Evolutionary conservation across 2,329 filamentous ascomycete species (phyloP), one percentile per base, ranked within the genome.

Genomic region (Calonectria pseudoturangicola): DNA sequence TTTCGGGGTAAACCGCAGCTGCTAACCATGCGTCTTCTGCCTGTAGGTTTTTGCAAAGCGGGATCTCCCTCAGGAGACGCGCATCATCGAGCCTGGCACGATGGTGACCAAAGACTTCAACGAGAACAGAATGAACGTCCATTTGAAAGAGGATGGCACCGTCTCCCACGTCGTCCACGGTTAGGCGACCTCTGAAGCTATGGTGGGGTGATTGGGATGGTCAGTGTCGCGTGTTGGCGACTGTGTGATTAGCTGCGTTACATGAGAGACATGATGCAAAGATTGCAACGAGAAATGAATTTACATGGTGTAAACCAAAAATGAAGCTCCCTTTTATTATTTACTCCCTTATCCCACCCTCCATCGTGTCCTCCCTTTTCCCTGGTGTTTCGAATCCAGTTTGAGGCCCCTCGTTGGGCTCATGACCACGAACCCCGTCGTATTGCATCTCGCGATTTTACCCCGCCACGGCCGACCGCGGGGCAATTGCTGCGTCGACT

Each of bases 101-200:
- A 89, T 91, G 83, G 87, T 91, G 27, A 92, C 91, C 68, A 90
- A 86, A 82, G 91, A 93, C 78, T 88, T 88, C 79, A 82, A 84
- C 1, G 84, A 87, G 62, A 83, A 88, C 69, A 85, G 91, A 50
- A 84, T 93, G 73, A 93, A 92, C 71, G 86, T 93, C 27, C 87
- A 91, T 75, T 79, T 92, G 66, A 87, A 88, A 71, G 88, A 92
- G 36, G 89, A 92, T 70, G 91, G 91, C 62, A 91, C 88, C 16
- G 89, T 93, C 54, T 87, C 88, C 68, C 89, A 91, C 74, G 90
- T 93, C 69, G 81, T 86, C 73, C 88, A 91, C 77, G 89, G 89
- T 27, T 91, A 82, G 83, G 65, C 8, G 47, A 62, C 21, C 36
- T 21, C 25, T 36, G 54, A 39, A 60, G 54, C 54, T 25, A 41